Conservation (phyloP, 1,139 yeast species). For the Diutina rugosa region DNA sequence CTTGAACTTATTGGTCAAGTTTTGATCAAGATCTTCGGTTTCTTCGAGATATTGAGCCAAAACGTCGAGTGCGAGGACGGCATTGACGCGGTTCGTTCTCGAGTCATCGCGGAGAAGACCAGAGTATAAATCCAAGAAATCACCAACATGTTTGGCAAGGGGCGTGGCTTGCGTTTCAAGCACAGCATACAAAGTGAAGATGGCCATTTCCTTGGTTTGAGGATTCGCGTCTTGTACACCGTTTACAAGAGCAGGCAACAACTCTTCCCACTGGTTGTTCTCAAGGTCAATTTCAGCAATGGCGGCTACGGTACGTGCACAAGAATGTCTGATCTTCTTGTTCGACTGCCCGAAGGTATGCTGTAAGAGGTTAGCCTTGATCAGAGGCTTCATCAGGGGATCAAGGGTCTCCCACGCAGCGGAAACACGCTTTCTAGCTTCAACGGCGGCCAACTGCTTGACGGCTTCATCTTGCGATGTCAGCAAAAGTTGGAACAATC, state of each 20-base stretch:
- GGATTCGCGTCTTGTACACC: conserved; percentile 47
- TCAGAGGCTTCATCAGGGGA: conserved; percentile 38
- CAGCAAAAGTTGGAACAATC: conserved; percentile 72
- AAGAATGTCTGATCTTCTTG: conserved; percentile 73
- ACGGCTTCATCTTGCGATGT: conserved; percentile 47
- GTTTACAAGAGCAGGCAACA: conserved; percentile 57
- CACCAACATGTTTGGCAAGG: conserved; percentile 47
- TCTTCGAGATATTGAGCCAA: conserved; percentile 58
- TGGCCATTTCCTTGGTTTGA: conserved; percentile 71
- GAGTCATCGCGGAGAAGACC: conserved; percentile 58
- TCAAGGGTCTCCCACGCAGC: conserved; percentile 60
- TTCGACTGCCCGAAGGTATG: conserved; percentile 44
- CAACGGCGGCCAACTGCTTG: conserved; percentile 87
- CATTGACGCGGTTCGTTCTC: conserved; percentile 65
- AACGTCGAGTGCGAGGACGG: conserved; percentile 73
- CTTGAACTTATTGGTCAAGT: conserved; percentile 47
- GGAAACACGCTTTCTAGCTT: conserved; percentile 72
- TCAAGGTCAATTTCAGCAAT: conserved; percentile 69
- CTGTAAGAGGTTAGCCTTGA: conserved; percentile 56
- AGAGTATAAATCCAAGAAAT: conserved; percentile 58
- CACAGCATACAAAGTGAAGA: conserved; percentile 64
- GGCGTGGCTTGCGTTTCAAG: conserved; percentile 65
- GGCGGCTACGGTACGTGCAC: conserved; percentile 80
- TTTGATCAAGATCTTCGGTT: conserved; percentile 30
- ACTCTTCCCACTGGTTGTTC: conserved; percentile 59